Conservation (phyloP, 148 eudicot genomes). For the Euryodendron excelsum region DNA sequence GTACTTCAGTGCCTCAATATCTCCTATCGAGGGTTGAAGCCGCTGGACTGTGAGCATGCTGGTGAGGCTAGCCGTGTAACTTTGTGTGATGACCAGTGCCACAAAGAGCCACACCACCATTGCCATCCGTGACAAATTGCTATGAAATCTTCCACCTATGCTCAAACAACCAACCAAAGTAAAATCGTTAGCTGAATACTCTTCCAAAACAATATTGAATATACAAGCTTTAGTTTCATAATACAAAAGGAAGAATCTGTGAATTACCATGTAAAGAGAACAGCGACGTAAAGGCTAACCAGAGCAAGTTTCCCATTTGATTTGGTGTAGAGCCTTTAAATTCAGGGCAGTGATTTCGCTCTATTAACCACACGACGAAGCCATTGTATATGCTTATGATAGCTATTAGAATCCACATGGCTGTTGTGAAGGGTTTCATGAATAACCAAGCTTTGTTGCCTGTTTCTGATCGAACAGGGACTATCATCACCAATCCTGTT, state of each 20-base stretch:
- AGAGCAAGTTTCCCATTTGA: neutral
- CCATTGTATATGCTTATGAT: neutral
- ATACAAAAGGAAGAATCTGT: no score
- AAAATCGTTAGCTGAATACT: no score
- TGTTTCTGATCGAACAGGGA: neutral
- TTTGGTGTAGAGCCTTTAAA: neutral
- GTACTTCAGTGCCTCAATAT: slow-evolving; percentile 17
- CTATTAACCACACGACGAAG: neutral
- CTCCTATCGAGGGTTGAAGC: slow-evolving; percentile 15
- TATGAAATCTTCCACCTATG: slow-evolving; percentile 24
- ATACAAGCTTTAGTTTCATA: no score
- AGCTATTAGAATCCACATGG: slow-evolving; percentile 3
- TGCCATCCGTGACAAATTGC: slow-evolving; percentile 29
- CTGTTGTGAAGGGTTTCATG: slow-evolving; percentile 1
- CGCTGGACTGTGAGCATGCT: slow-evolving; percentile 31
- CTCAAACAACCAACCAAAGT: neutral
- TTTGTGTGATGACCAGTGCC: slow-evolving; percentile 29
- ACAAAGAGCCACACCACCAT: slow-evolving; percentile 33
- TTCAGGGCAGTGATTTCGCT: slow-evolving; percentile 1
- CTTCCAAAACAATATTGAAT: no score
- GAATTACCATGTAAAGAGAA: neutral
- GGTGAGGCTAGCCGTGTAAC: slow-evolving; percentile 32
- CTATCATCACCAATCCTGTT: slow-evolving; percentile 9
- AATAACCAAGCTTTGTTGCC: neutral
- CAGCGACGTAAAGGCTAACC: neutral